Conservation (phyloP, 140 eudicot species). For the Artemisia princeps region DNA sequence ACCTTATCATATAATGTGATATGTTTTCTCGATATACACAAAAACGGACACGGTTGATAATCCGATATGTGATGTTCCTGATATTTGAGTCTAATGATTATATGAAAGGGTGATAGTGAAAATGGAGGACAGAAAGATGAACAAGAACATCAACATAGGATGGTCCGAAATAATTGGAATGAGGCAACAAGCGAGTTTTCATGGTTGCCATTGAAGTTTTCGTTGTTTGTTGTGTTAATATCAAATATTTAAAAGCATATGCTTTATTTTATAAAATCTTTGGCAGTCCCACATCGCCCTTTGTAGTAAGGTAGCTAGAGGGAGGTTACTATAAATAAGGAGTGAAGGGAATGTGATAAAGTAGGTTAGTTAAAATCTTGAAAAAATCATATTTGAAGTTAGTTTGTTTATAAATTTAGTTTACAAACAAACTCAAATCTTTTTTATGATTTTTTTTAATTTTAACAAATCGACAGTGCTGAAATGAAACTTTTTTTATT, state of each 20-base stretch:
- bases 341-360: no score
- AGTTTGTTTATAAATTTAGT: no score
- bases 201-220: conserved; percentile 32
- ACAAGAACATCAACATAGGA: neutral
- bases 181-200: conserved; percentile 25
- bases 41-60: neutral
- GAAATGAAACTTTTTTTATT: no score
- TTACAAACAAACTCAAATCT: no score
- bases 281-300: no score
- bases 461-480: no score
- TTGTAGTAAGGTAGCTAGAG: no score
- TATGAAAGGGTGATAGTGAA: neutral
- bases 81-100: neutral
- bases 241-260: no score
- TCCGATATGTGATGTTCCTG: neutral
- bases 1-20: neutral
- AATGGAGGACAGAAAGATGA: neutral
- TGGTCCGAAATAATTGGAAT: conserved; percentile 9
- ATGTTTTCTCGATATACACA: conserved; percentile 13
- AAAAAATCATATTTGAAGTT: no score
- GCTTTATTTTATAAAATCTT: neutral
- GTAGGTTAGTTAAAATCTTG: no score
- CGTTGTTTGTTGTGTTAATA: conserved; percentile 20
- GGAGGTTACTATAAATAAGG: no score
- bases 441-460: no score